Base-by-base conservation (phyloP, 805 yeast genomes). In the Candida tallmaniae region DNA sequence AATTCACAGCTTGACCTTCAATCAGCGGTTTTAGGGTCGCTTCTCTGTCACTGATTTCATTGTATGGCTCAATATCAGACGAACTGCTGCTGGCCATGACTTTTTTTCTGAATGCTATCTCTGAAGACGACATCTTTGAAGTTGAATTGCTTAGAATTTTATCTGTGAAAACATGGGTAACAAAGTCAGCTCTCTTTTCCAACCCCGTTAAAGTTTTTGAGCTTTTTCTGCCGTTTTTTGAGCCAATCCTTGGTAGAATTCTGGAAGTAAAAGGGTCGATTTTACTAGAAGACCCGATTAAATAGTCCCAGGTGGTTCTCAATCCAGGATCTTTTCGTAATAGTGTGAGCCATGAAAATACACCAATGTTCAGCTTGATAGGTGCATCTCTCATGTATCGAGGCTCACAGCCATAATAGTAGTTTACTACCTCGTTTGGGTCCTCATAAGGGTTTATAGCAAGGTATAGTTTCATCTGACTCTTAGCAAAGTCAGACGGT, bases 321-420 rank as follows among this genome's bases (percentile, higher is more conserved):
- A 35, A 8, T 15, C 22, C 23, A 6, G 23, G 58, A 51, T 78
- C 83, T 41, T 65, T 73, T 35, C 65, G 62, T 34, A 76, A 51
- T 17, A 71, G 37, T 0, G 80, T 53, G 4, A 69, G 43, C 69
- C 77, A 70, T 1, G 78, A 52, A 23, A 74, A 60, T 0, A 81
- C 76, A 1, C 81, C 83, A 50, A 65, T 69, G 44, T 68, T 66
- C 39, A 63, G 61, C 21, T 68, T 52, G 27, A 74, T 52, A 10
- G 48, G 35, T 3, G 66, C 55, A 31, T 60, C 65, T 18, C 60
- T 60, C 12, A 62, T 40, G 33, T 65, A 52, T 35, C 73, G 58
- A 0, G 81, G 70, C 3, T 64, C 42, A 42, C 61, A 62, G 2
- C 71, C 73, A 1, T 52, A 54, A 39, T 62, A 68, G 22, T 74